These are phyloP conservation scores for Cryphonectria parasitica DNA, from an alignment of 2,329 filamentous ascomycete genomes.

Conservation along the genomic window DNA sequence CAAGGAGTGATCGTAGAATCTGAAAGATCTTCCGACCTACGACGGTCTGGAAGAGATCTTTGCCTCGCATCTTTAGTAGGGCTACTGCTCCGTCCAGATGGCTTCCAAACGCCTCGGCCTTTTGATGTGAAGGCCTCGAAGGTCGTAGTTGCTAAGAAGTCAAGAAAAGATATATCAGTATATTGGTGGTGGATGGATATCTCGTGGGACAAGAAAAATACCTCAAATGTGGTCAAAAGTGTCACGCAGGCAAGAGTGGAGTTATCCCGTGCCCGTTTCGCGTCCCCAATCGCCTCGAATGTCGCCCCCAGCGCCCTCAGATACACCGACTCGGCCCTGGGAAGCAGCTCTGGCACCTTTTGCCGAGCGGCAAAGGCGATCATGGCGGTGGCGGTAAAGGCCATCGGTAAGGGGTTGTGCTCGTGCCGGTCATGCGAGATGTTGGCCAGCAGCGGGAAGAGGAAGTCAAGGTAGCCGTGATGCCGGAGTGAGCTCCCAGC, in stretches of 20 bases:
- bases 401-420: conserved; percentile 25
- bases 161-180: not conserved
- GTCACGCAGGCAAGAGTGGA: conserved; percentile 30
- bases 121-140: conserved; percentile 24
- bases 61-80: conserved; percentile 26
- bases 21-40: conserved; percentile 28
- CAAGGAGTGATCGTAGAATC: conserved; percentile 26
- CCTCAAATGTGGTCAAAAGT: conserved; percentile 28
- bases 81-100: conserved; percentile 28
- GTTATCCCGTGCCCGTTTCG: conserved; percentile 24
- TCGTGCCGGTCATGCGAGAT: conserved; percentile 7
- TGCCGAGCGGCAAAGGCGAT: conserved; percentile 28
- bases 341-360: conserved; percentile 24
- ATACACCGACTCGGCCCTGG: conserved; percentile 26
- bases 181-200: not conserved
- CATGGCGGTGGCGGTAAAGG: conserved; percentile 29
- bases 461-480: conserved; percentile 29
- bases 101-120: conserved; percentile 25
- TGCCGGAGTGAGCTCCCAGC: conserved; percentile 24
- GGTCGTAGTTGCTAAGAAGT: conserved; percentile 25
- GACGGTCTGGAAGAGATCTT: conserved; percentile 27
- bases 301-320: conserved; percentile 26
- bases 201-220: not conserved
- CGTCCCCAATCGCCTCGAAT: conserved; percentile 26
- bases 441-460: conserved; percentile 27